Conservation (phyloP, 352 stramenopile genomes). For the Pythium guiyangense region DNA sequence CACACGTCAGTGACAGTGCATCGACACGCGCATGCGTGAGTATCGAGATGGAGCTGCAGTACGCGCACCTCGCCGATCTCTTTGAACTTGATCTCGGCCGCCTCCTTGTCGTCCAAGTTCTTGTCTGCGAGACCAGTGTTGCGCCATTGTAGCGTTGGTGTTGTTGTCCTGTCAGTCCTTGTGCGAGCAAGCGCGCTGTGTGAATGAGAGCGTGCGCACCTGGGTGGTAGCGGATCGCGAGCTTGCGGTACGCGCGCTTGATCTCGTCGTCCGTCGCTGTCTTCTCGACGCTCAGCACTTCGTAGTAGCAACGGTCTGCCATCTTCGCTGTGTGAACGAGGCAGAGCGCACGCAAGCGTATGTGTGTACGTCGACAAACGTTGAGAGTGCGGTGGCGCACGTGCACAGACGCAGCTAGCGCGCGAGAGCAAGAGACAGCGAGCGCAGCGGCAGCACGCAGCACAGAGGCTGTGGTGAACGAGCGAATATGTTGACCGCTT, state of each 20-base stretch:
- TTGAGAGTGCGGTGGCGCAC: not conserved
- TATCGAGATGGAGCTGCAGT: too few species aligned
- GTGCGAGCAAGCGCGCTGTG: too few species aligned
- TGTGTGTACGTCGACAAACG: too few species aligned
- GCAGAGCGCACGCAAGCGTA: not conserved
- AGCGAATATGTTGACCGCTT: too few species aligned
- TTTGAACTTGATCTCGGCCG: slow-evolving; percentile 88
- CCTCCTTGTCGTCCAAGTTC: slow-evolving; percentile 87
- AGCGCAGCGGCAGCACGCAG: too few species aligned
- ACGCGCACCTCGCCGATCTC: slow-evolving; percentile 70
- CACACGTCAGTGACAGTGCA: not conserved
- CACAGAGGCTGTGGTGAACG: too few species aligned
- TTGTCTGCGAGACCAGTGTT: slow-evolving; percentile 83
- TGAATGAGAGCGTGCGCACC: slow-evolving; percentile 31
- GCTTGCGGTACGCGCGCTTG: slow-evolving; percentile 82
- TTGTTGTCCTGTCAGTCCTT: too few species aligned
- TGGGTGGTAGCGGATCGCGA: slow-evolving; percentile 87
- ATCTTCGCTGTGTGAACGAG: slow-evolving; percentile 14
- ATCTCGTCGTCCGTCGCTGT: slow-evolving; percentile 76
- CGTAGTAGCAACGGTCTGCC: slow-evolving; percentile 66
- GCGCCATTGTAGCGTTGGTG: too few species aligned
- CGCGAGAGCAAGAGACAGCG: too few species aligned
- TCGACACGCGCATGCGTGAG: too few species aligned
- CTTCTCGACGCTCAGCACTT: slow-evolving; percentile 61
- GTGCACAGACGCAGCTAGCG: too few species aligned